phyloP scores from a whole-genome alignment of 331 rosid species.

The Pyracantha coccinea region DNA sequence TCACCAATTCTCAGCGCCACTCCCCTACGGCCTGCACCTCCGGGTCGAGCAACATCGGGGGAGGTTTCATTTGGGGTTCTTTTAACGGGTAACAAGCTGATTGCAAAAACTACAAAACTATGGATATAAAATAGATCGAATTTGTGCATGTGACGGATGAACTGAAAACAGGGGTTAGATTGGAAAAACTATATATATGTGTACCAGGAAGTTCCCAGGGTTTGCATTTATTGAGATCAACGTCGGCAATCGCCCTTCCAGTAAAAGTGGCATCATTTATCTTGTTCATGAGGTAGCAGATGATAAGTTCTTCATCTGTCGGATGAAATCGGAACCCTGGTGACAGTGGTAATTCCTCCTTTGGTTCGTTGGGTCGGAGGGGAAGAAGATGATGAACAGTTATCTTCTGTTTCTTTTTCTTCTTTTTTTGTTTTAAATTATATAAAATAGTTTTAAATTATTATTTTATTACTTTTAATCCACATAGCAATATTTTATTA shows the following conservation, averaged over 20 bases:
- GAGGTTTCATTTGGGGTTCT: constrained; percentile 39
- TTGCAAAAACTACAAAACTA: not conserved
- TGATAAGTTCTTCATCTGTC: constrained; percentile 81
- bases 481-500: no score
- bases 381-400: no score
- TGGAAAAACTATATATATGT: not conserved
- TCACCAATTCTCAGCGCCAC: constrained; percentile 21
- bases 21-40: constrained; percentile 15
- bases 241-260: constrained; percentile 64
- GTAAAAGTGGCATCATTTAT: constrained; percentile 63
- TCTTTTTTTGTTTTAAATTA: no score
- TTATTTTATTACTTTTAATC: no score
- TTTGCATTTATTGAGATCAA: constrained; percentile 89
- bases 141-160: not conserved
- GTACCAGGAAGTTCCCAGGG: constrained; percentile 98
- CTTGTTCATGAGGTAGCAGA: constrained; percentile 72
- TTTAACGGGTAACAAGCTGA: not conserved
- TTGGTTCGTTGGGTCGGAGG: no score
- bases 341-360: constrained; percentile 72
- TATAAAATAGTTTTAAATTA: no score
- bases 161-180: not conserved
- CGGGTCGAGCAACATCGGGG: constrained; percentile 27
- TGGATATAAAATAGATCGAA: not conserved
- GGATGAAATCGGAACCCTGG: constrained; percentile 96
- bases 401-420: no score